These are phyloP conservation scores for Naganishia antarctica DNA, from an alignment of 768 basidiomycete species.

Conservation along the genomic window DNA sequence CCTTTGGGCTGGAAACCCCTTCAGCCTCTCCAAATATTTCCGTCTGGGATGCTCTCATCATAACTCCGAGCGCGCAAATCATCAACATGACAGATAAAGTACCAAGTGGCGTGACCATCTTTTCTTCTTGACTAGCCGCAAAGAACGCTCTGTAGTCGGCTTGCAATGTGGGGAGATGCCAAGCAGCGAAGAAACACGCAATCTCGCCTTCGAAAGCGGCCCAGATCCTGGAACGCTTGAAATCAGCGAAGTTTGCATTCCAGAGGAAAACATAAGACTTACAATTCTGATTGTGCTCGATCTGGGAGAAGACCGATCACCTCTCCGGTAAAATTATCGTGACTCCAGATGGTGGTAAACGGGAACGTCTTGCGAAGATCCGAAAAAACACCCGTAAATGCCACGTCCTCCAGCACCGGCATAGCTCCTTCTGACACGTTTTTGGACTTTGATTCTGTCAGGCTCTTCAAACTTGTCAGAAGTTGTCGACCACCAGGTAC, in stretches of 20 bases:
- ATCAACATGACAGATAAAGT: constrained; percentile 43
- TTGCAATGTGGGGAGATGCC: constrained; percentile 44
- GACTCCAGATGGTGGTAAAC: constrained; percentile 49
- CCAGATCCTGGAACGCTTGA: constrained; percentile 34
- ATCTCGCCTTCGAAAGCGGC: constrained; percentile 40
- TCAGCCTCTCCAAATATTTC: constrained; percentile 40
- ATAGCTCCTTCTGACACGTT: constrained; percentile 29
- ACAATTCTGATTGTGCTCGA: constrained; percentile 42
- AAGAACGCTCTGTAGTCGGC: constrained; percentile 44
- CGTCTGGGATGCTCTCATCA: constrained; percentile 41
- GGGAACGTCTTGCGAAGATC: constrained; percentile 48
- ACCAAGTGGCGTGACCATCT: constrained; percentile 42
- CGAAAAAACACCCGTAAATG: constrained; percentile 45
- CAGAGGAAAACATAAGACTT: constrained; percentile 4
- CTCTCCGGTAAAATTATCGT: constrained; percentile 47
- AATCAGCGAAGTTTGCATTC: neutral
- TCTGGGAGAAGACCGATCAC: constrained; percentile 45
- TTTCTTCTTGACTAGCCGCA: constrained; percentile 37
- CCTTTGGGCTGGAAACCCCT: neutral
- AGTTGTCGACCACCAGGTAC: constrained; percentile 32
- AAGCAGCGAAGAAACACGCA: constrained; percentile 41
- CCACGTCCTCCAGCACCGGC: constrained; percentile 40
- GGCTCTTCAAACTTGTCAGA: constrained; percentile 41
- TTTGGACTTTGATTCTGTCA: constrained; percentile 32
- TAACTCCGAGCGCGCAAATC: constrained; percentile 43